Percentiles rank a stretch among this genome's conserved stretches.
Evolutionary conservation across 2,329 filamentous ascomycete genomes (phyloP).

Genomic region (Trichothecium roseum): DNA sequence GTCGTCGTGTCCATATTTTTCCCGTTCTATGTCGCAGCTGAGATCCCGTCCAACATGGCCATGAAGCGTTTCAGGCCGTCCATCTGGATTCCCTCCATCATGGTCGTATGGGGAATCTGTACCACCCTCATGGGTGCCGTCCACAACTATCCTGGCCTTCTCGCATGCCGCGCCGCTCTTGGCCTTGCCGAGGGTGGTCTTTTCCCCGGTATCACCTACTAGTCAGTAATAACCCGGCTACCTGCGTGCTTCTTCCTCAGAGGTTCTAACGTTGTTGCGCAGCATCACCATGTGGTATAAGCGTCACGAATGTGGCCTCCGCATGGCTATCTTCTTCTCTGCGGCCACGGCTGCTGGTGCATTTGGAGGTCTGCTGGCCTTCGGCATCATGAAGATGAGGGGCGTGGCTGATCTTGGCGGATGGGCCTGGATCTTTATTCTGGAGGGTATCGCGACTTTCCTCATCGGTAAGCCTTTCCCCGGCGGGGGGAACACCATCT

Average conservation of each 20-base stretch:
- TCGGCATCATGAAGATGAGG: constrained; percentile 48
- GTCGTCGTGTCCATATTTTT: constrained; percentile 40
- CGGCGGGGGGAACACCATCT: too few species aligned
- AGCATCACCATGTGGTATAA: constrained; percentile 49
- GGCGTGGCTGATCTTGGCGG: constrained; percentile 41
- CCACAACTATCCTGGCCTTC: constrained; percentile 35
- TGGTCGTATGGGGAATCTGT: constrained; percentile 39
- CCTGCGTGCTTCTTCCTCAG: not conserved
- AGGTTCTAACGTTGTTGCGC: constrained; percentile 1
- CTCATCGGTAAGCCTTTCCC: constrained; percentile 19
- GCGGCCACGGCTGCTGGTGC: constrained; percentile 49
- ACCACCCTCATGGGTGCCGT: constrained; percentile 42
- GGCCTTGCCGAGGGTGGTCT: constrained; percentile 45
- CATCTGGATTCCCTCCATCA: constrained; percentile 40
- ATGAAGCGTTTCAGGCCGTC: constrained; percentile 43
- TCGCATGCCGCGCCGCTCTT: constrained; percentile 34
- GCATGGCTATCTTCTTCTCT: constrained; percentile 50
- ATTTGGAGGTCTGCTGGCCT: constrained; percentile 51
- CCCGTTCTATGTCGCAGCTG: constrained; percentile 39
- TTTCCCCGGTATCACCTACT: constrained; percentile 53
- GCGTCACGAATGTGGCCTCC: constrained; percentile 48
- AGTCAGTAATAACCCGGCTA: constrained; percentile 15
- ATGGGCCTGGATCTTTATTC: constrained; percentile 76
- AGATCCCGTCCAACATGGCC: constrained; percentile 47
- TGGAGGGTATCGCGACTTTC: constrained; percentile 46